Conservation (phyloP, 1,284 basidiomycete genomes). For the Neotropicomus parvogracilis region DNA sequence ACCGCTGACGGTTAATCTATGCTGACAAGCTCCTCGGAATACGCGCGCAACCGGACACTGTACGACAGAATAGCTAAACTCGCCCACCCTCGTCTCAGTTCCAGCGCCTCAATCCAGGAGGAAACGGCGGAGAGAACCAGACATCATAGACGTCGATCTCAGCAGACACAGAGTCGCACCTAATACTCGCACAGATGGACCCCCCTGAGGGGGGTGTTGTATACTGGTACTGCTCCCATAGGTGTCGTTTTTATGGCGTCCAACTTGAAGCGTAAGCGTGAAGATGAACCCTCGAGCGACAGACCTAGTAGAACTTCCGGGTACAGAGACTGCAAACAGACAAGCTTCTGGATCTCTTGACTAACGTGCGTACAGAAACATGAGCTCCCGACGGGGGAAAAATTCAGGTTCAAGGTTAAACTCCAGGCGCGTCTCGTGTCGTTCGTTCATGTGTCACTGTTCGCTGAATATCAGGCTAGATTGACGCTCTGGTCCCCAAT, state of each 20-base stretch:
- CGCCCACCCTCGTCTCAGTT: neutral
- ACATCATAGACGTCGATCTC: slow-evolving; percentile 27
- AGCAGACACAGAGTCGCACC: slow-evolving; percentile 17
- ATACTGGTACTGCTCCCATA: neutral
- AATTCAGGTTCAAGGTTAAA: slow-evolving; percentile 82
- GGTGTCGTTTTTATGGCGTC: slow-evolving; percentile 20
- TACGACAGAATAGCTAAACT: slow-evolving; percentile 53
- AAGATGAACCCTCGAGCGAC: slow-evolving; percentile 7
- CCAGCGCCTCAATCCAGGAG: slow-evolving; percentile 8
- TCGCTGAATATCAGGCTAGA: slow-evolving; percentile 41
- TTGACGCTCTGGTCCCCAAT: slow-evolving; percentile 77
- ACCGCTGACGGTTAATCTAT: neutral
- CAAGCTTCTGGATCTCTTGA: neutral
- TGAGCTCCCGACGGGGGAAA: slow-evolving; percentile 63
- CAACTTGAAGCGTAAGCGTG: slow-evolving; percentile 34
- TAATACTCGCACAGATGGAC: no score
- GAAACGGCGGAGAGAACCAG: slow-evolving; percentile 30
- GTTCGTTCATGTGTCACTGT: neutral
- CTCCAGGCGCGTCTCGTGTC: slow-evolving; percentile 54
- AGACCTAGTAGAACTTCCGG: neutral
- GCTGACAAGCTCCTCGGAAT: slow-evolving; percentile 60
- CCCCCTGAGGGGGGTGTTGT: slow-evolving; percentile 15
- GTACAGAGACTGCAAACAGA: slow-evolving; percentile 7
- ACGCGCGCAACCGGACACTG: slow-evolving; percentile 54
- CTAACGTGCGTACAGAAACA: slow-evolving; percentile 28